Base-by-base conservation (phyloP, 83 land plant species). In the Picea abies region DNA sequence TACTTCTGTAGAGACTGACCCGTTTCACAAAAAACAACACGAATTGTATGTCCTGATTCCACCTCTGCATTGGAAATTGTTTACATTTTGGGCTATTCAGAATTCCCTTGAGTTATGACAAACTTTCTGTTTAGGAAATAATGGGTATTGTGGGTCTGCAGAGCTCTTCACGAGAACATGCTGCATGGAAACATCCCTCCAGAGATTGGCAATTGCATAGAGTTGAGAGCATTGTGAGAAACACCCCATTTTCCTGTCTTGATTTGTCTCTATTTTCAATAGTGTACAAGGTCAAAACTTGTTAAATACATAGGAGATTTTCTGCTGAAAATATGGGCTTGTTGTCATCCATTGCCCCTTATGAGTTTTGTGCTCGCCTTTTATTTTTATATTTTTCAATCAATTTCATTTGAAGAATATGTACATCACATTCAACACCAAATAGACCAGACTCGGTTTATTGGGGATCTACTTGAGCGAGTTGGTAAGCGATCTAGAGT, bases 161-260 rank as follows among this genome's bases (percentile, higher is more conserved):
- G 92, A 87, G 93, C 32, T 62, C 89, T 94, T 64, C 92, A 91
- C 80, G 88, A 93, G 60, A 94, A 94, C 84, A 89, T 87, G 80
- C 82, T 94, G 22, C 91, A 29, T 29, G 32, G 32, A 29, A 0
- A 29, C 32, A 29, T 29, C 32, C 32, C 32, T 29, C 32, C 32
- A 29, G 32, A 29, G 32, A 29, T 29, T 1, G 32, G 32, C 44
- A 39, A 39, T 63, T 91, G 90, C 82, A 80, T 72, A 61, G 88
- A 87, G 49, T 85, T 93, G 12, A 88, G 90, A 85, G 93, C 93
- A 35, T 52, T 93, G 96, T 93, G 79, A 85, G 92, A 47, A 71
- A 37, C 47, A 19, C 14, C 35, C 72, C 35, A 32, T 68, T 32
- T 32, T 68, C 39, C 41, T 29, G 4, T 68, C 14, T 65, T 25